Conservation (phyloP, 495 filamentous ascomycete genomes). For the Daldinia decipiens region DNA sequence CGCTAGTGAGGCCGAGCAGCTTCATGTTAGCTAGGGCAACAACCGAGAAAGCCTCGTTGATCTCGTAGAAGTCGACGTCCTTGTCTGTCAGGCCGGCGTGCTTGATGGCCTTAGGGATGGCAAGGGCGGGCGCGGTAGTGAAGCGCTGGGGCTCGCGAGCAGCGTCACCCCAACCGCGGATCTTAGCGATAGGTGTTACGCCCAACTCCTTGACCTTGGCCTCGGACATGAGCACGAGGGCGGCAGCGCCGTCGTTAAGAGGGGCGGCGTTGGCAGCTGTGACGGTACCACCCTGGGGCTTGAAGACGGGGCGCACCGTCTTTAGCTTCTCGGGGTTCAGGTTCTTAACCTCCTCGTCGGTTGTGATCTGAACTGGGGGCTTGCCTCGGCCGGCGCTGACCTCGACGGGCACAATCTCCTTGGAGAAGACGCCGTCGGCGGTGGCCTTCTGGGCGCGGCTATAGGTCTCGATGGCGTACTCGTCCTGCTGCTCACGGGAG, state of each 20-base stretch:
- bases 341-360: constrained; percentile 96
- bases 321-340: constrained; percentile 93
- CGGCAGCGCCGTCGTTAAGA: constrained; percentile 91
- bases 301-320: constrained; percentile 85
- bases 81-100: constrained; percentile 82
- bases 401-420: constrained; percentile 90
- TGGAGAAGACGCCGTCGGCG: constrained; percentile 77
- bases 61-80: constrained; percentile 91
- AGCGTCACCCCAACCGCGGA: constrained; percentile 95
- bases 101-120: constrained; percentile 94
- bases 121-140: constrained; percentile 93
- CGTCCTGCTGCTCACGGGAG: constrained; percentile 84
- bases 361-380: constrained; percentile 79
- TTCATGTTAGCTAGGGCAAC: constrained; percentile 97
- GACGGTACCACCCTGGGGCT: constrained; percentile 83
- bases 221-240: constrained; percentile 90
- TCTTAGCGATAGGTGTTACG: constrained; percentile 91
- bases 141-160: constrained; percentile 91
- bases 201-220: constrained; percentile 86
- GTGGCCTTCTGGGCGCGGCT: constrained; percentile 89
- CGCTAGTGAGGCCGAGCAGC: constrained; percentile 77
- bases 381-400: constrained; percentile 90
- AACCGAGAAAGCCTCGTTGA: constrained; percentile 98
- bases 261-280: constrained; percentile 98
- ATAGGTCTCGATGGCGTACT: constrained; percentile 92